Base-by-base conservation (phyloP, 768 basidiomycete genomes). In the Mycena belliarum region DNA sequence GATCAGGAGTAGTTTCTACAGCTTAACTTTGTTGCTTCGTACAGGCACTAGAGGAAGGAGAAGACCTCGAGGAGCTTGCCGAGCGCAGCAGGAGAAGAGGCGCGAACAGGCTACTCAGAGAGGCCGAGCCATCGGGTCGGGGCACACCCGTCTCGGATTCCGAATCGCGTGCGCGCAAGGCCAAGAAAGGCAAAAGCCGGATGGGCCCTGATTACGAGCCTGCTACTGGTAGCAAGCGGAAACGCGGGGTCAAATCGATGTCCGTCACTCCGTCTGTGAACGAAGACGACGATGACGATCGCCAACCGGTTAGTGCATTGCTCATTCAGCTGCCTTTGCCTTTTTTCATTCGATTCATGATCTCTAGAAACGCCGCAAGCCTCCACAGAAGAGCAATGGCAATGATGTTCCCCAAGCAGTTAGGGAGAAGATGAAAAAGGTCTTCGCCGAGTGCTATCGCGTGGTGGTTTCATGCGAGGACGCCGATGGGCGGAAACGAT, bases 291-390 rank as follows among this genome's bases (percentile, higher is more conserved):
- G 90, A 92, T 9, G 89, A 89, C 1, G 84, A 89, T 57, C 82
- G 83, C 52, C 85, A 90, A 52, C 70, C 76, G 69, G 88, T 89
- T 68, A 49, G 84, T 78, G 23, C 25, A 35, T 37, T 32, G 32
- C 20, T 43, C 47, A 10, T 23, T 60, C 48, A 32, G 63, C 20
- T n/a, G 21, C 32, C 25, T 42, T 21, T 20, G 38, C 42, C 50
- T 15, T 10, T 43, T 12, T 47, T 49, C 42, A 43, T 20, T 47
- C 28, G 40, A 33, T 51, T 26, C n/a, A n/a, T 48, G 32, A 54
- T 35, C 63, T 25, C 54, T 62, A 93, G 91, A 95, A 95, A 84
- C 89, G 93, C 51, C 89, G 92, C 55, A 95, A 91, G 75, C 87
- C 82, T 32, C 89, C 87, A 65, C 68, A 63, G 44, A 72, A 69